Base-by-base conservation (phyloP, 1,284 basidiomycete genomes). In the Tylopilus sp. region DNA sequence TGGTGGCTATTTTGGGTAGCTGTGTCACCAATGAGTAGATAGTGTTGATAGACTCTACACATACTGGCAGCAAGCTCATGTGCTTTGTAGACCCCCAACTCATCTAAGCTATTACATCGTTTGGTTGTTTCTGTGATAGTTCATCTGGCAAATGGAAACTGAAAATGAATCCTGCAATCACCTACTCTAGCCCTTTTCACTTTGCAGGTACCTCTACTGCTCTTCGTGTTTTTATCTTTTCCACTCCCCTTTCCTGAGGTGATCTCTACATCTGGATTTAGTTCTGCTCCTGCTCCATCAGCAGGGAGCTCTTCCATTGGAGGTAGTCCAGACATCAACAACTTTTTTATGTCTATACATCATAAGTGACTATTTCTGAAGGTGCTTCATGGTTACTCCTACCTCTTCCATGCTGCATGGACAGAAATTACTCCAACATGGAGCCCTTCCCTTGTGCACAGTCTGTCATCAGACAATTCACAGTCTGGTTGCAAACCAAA, bases 381-480 rank as follows among this genome's bases (percentile, higher is more conserved):
- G n/a, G n/a, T n/a, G n/a, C n/a, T n/a, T n/a, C 11, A 15, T 33
- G 3, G n/a, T 16, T 23, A 7, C 8, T 16, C 30, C 16, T 8
- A 45, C 47, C 42, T 33, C 6, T 44, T 16, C 50, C 50, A 12
- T 50, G 33, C 12, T 18, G 11, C 4, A 48, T 44, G 23, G 38
- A 3, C 25, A 52, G 34, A 34, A 52, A 52, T 41, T 51, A 38
- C 13, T 52, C 51, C 15, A 45, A 29, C 51, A 52, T 52, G 10
- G 48, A 51, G 34, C 34, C 48, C 12, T 52, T 52, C 2, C 42
- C 48, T 34, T 45, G 42, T 2, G 42, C 48, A 3, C n/a, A 41
- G 39, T 50, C 48, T 11, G 34, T 54, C 53, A 54, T 54, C 10
- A 54, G 15, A n/a, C 52, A 54, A 29, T 54, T 45, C 4, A 54